A percentile compares a stretch with the other conserved stretches of the same genome.
phyloP scores from a whole-genome alignment of 2,329 filamentous ascomycete species.

The Arthrobotrys sinensis region DNA sequence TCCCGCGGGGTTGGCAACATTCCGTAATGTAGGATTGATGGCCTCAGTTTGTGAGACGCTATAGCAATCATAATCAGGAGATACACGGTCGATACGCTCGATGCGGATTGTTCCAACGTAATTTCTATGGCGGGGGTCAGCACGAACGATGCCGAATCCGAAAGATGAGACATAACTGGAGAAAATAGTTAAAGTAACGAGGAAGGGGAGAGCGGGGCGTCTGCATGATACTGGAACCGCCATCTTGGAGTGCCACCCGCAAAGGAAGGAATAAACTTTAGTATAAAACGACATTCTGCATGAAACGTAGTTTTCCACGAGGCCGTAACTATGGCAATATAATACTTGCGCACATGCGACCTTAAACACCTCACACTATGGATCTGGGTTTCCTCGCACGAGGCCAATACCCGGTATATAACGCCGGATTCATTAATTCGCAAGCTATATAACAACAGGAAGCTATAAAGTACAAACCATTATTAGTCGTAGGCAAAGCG shows the following conservation, averaged over 20 bases:
- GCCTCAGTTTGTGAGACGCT: background rate
- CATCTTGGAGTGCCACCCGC: background rate
- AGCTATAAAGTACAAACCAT: conserved; percentile 5
- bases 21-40: background rate
- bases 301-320: background rate
- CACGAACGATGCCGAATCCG: background rate
- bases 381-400: background rate
- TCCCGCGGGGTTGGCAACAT: background rate
- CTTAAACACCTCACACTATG: background rate
- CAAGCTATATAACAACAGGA: background rate
- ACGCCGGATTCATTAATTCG: background rate
- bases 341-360: background rate
- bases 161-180: background rate
- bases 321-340: too few relatives aligned
- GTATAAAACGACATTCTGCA: background rate
- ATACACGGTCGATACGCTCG: conserved; percentile 6
- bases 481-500: background rate
- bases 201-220: background rate
- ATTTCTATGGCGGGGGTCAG: background rate
- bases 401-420: background rate
- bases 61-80: conserved; percentile 2
- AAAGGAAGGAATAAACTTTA: too few relatives aligned
- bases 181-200: background rate
- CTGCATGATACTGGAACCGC: background rate
- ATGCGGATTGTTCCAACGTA: background rate